Percentiles rank a stretch among this genome's conserved stretches.
These are phyloP conservation scores for Hyparrhenia diplandra DNA, from an alignment of 176 grass and related monocot species.

Conservation along the genomic window DNA sequence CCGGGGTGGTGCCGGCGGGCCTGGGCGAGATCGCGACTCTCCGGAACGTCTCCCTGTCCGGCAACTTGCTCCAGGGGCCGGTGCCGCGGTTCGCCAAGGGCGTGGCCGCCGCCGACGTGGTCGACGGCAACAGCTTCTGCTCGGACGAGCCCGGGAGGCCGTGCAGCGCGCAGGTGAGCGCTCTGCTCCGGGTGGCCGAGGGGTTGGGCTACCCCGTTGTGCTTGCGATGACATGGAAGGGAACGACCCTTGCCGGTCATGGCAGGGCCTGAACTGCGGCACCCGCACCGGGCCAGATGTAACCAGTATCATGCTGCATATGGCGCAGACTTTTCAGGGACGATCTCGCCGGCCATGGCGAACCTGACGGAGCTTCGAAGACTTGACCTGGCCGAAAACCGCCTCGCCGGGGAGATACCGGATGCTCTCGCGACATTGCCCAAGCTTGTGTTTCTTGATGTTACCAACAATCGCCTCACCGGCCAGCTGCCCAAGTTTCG, in stretches of 20 bases:
- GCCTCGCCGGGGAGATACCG: not conserved
- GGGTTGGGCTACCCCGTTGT: not conserved
- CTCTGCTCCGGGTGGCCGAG: not conserved
- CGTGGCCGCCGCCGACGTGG: not conserved
- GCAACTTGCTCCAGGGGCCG: no score
- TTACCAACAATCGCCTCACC: not conserved
- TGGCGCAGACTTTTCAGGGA: not conserved
- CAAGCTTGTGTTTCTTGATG: not conserved
- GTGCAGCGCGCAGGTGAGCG: not conserved
- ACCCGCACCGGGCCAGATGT: not conserved
- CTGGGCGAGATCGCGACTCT: no score
- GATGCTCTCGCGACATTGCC: not conserved
- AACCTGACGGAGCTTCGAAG: no score
- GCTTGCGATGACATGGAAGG: not conserved
- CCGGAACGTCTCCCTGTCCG: no score
- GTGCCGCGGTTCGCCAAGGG: not conserved
- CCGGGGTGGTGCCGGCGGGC: no score
- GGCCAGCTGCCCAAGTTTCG: not conserved
- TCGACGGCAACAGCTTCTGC: not conserved
- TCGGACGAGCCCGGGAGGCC: not conserved
- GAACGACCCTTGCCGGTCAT: not conserved
- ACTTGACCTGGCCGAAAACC: no score
- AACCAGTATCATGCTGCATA: not conserved
- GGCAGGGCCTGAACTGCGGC: no score
- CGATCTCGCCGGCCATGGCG: not conserved